Base-by-base conservation (phyloP, 2,329 filamentous ascomycete genomes). In the Colletotrichum scovillei region DNA sequence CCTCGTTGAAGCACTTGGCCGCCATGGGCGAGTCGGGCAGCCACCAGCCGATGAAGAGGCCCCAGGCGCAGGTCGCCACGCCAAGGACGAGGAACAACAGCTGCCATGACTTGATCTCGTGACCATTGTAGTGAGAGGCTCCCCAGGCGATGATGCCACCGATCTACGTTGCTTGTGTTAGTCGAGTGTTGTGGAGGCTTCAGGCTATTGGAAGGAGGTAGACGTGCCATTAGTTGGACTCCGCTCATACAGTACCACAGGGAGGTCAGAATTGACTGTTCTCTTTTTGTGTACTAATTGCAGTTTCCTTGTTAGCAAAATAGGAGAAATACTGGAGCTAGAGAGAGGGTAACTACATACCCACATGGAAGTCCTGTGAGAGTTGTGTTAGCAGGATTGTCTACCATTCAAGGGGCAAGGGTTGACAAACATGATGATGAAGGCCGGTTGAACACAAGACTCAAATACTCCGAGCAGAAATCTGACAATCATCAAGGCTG, bases 231-330 rank as follows among this genome's bases (percentile, higher is more conserved):
- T 5, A 86, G 90, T 0, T 88, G 88, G 0, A 87, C 72, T 0
- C 89, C 89, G 57, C 89, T 92, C 0, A 89, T 91, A 4, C 88
- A 85, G 75, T 93, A 93, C 91, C 91, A 93, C 19, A 88, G 86
- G 0, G 90, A 90, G 2, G 92, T 87, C 0, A 92, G 85, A 22
- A 91, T 79, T 0, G 91, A 90, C 79, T 93, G 91, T 76, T 93
- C 90, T 52, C 80, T 80, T 1, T 83, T 79, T 1, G 83, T 78
- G 76, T 88, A 88, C 81, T 70, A 19, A 30, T 9, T 9, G 12
- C 5, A 26, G 7, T 1, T 9, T 26, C 7, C 38, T 49, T 22
- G 8, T 53, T 6, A 35, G 14, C 2, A 24, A 53, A 0, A 3
- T 8, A 55, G 7, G 19, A 1, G 16, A 5, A 24, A 9, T n/a